Percentiles rank a stretch among this genome's conserved stretches.
Conservation (phyloP, 257 asterid genomes). For the Nyctanthes arbortristis region DNA sequence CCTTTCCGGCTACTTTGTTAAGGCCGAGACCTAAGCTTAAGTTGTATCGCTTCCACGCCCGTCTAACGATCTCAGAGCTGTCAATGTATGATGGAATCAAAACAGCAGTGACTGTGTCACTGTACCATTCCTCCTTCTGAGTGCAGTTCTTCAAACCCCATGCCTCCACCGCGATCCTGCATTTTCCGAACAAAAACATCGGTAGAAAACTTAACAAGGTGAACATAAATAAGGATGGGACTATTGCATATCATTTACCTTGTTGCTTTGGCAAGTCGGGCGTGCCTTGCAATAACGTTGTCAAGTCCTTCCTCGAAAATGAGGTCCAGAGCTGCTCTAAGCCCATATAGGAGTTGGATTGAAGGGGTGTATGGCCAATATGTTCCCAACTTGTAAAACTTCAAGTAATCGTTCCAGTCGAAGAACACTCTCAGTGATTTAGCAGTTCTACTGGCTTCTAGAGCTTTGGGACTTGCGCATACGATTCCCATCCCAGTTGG, state of each 20-base stretch:
- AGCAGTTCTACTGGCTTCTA: conserved; percentile 82
- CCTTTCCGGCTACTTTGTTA: conserved; percentile 96
- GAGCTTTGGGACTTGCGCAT: conserved; percentile 92
- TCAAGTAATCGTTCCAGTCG: conserved; percentile 91
- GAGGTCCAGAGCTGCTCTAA: conserved; percentile 85
- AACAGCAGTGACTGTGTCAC: conserved; percentile 96
- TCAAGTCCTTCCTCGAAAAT: conserved; percentile 96
- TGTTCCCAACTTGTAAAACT: conserved; percentile 86
- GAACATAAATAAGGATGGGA: no score
- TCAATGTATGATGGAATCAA: conserved; percentile 77
- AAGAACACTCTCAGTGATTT: conserved; percentile 92
- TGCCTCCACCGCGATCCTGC: conserved; percentile 94
- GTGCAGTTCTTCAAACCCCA: conserved; percentile 99
- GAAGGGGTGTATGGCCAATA: conserved; percentile 99
- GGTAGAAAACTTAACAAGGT: background rate
- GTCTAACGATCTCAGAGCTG: conserved; percentile 67
- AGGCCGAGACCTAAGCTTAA: conserved; percentile 93
- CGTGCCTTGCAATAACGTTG: conserved; percentile 78
- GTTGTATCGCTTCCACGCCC: conserved; percentile 96
- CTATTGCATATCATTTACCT: no score
- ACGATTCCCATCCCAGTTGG: conserved; percentile 91
- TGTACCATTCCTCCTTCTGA: conserved; percentile 91
- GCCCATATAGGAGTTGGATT: conserved; percentile 87
- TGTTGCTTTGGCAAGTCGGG: conserved; percentile 87
- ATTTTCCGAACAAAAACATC: conserved; percentile 10